Percentiles rank a stretch among this genome's conserved stretches.
phyloP scores from a whole-genome alignment of 1,284 basidiomycete genomes.

The Clitocybe nebularis region DNA sequence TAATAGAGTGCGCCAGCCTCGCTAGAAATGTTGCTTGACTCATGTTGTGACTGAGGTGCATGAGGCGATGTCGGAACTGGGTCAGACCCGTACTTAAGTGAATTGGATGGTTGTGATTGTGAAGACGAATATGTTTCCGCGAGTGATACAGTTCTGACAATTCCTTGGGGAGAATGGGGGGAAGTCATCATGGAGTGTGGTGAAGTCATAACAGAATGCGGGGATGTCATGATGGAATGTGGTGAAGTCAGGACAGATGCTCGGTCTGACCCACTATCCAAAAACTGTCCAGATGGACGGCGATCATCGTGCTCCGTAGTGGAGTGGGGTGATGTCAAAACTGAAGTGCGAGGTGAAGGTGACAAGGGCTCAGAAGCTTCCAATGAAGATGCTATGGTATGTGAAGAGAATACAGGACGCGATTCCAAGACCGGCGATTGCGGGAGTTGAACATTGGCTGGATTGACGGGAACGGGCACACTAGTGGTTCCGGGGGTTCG shows the following conservation, averaged over 20 bases:
- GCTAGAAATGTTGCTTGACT: slow-evolving; percentile 42
- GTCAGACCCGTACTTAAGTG: too few relatives aligned
- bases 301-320: slow-evolving; percentile 9
- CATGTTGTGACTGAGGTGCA: slow-evolving; percentile 14
- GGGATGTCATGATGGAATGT: slow-evolving; percentile 20
- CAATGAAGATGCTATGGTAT: neutral
- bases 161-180: slow-evolving; percentile 16
- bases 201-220: slow-evolving; percentile 20
- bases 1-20: slow-evolving; percentile 65
- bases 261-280: slow-evolving; percentile 4
- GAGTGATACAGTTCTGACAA: slow-evolving; percentile 1
- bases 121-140: too few relatives aligned
- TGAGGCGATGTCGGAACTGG: slow-evolving; percentile 11
- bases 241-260: slow-evolving; percentile 20
- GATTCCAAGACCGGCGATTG: too few relatives aligned
- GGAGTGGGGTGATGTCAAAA: slow-evolving; percentile 23
- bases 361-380: neutral
- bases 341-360: slow-evolving; percentile 10
- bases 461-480: too few relatives aligned
- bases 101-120: too few relatives aligned
- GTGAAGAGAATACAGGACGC: too few relatives aligned
- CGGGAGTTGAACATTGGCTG: neutral
- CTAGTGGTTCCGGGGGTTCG: too few relatives aligned
- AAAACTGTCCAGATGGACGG: neutral
- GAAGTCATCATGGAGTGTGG: slow-evolving; percentile 21